A percentile compares a stretch with the other conserved stretches of the same genome.
Evolutionary conservation across 2,329 filamentous ascomycete species (phyloP).

Genomic region (Phaeophleospora eucalypticola): DNA sequence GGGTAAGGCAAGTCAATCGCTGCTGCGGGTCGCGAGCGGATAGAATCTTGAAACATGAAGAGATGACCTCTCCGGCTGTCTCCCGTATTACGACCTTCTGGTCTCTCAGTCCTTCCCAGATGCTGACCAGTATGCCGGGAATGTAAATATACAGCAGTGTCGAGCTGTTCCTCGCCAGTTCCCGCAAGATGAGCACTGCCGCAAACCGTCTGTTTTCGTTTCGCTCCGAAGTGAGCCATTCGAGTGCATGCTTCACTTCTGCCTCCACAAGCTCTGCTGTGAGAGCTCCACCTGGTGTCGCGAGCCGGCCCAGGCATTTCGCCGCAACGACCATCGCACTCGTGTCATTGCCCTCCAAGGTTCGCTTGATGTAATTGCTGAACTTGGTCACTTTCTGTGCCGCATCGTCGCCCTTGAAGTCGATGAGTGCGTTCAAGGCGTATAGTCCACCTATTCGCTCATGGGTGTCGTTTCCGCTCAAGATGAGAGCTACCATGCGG

Average conservation of each 20-base stretch:
- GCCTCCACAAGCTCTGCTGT: slow-evolving; percentile 95
- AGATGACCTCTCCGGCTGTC: slow-evolving; percentile 87
- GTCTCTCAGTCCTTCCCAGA: slow-evolving; percentile 92
- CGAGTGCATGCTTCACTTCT: slow-evolving; percentile 91
- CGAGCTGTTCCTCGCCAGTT: slow-evolving; percentile 86
- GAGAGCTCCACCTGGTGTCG: slow-evolving; percentile 84
- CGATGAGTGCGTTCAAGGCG: slow-evolving; percentile 86
- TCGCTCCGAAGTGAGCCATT: slow-evolving; percentile 93
- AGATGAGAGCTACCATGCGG: slow-evolving; percentile 68
- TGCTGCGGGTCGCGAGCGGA: slow-evolving; percentile 85
- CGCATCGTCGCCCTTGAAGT: slow-evolving; percentile 92
- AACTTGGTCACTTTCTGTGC: slow-evolving; percentile 93
- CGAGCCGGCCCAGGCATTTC: slow-evolving; percentile 81
- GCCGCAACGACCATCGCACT: slow-evolving; percentile 87
- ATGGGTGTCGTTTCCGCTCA: slow-evolving; percentile 78
- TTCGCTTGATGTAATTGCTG: slow-evolving; percentile 80
- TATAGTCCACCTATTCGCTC: slow-evolving; percentile 90
- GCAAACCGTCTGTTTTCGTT: slow-evolving; percentile 91
- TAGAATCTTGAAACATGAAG: slow-evolving; percentile 93
- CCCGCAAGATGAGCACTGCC: slow-evolving; percentile 83
- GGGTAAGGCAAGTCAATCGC: slow-evolving; percentile 81
- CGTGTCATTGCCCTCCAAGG: slow-evolving; percentile 86
- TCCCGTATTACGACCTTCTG: slow-evolving; percentile 85
- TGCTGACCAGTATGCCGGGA: slow-evolving; percentile 88
- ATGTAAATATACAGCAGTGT: slow-evolving; percentile 96